phyloP scores from a whole-genome alignment of 1,284 basidiomycete genomes.

The Fomes fomentarius region DNA sequence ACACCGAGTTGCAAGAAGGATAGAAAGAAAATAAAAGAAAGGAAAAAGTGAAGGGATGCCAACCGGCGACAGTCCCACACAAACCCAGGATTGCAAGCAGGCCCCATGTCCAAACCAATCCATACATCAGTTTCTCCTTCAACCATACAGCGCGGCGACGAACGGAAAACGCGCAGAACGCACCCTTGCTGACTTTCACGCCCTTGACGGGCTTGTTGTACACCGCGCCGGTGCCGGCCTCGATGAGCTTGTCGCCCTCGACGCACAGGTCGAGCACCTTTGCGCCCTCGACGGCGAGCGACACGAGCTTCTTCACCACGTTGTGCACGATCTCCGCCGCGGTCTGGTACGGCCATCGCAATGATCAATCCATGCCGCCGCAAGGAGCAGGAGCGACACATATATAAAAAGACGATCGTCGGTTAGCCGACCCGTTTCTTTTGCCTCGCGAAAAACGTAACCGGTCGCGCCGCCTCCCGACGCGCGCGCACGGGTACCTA shows the following conservation, averaged over 20 bases:
- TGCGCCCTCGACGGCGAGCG: constrained; percentile 76
- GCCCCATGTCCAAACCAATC: not conserved
- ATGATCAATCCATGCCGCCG: no score
- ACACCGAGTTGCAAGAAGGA: no score
- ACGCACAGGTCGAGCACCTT: constrained; percentile 91
- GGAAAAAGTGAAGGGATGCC: no score
- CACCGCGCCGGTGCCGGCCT: constrained; percentile 82
- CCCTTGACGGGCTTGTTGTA: constrained; percentile 92
- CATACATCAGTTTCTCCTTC: not conserved
- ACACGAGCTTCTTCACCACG: constrained; percentile 87
- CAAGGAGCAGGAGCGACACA: no score
- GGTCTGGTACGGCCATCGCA: constrained; percentile 46
- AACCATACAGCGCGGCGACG: no score
- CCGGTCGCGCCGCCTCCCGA: constrained; percentile 8
- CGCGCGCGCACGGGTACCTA: constrained; percentile 3
- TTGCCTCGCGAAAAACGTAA: constrained; percentile 12
- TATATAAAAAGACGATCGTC: no score
- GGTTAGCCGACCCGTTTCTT: no score
- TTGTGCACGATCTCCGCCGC: constrained; percentile 90
- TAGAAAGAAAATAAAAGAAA: no score
- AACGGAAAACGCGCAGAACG: constrained; percentile 28
- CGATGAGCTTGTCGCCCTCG: constrained; percentile 91
- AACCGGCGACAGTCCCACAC: no score
- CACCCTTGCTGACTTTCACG: constrained; percentile 86
- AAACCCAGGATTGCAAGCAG: no score